Evolutionary conservation across 2,329 filamentous ascomycete genomes (phyloP).

Genomic region (Nigrospora osmanthi): DNA sequence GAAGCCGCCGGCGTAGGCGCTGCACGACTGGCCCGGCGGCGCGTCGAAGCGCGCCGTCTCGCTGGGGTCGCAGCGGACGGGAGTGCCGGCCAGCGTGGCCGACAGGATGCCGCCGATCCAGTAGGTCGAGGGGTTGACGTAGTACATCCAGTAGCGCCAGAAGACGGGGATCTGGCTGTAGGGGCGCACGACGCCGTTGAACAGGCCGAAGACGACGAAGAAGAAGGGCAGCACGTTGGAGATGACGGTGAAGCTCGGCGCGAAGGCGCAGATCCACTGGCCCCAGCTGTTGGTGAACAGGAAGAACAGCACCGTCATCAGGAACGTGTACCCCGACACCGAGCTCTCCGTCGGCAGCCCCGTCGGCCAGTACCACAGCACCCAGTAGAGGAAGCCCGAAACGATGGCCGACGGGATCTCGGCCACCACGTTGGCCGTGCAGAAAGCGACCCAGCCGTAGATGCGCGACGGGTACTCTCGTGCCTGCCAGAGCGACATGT

Average conservation of each 20-base stretch:
- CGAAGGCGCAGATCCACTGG: constrained; percentile 79
- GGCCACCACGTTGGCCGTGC: constrained; percentile 62
- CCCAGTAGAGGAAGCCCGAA: constrained; percentile 59
- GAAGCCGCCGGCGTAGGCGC: constrained; percentile 55
- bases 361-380: constrained; percentile 70
- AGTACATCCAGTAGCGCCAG: constrained; percentile 69
- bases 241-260: constrained; percentile 71
- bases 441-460: constrained; percentile 72
- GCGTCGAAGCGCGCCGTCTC: constrained; percentile 43
- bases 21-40: constrained; percentile 57
- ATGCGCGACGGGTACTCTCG: constrained; percentile 68
- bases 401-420: constrained; percentile 67
- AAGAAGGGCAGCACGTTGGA: constrained; percentile 70
- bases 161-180: constrained; percentile 59
- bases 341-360: constrained; percentile 59
- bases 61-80: constrained; percentile 36
- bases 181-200: constrained; percentile 70
- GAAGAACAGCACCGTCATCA: constrained; percentile 74
- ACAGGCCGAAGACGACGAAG: constrained; percentile 68
- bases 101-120: constrained; percentile 65
- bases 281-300: constrained; percentile 70
- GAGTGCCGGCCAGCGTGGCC: constrained; percentile 46
- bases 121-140: constrained; percentile 61
- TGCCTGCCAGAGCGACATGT: constrained; percentile 64
- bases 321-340: constrained; percentile 65